Base-by-base conservation (phyloP, 176 grass and related monocot species). In the Zea luxurians region DNA sequence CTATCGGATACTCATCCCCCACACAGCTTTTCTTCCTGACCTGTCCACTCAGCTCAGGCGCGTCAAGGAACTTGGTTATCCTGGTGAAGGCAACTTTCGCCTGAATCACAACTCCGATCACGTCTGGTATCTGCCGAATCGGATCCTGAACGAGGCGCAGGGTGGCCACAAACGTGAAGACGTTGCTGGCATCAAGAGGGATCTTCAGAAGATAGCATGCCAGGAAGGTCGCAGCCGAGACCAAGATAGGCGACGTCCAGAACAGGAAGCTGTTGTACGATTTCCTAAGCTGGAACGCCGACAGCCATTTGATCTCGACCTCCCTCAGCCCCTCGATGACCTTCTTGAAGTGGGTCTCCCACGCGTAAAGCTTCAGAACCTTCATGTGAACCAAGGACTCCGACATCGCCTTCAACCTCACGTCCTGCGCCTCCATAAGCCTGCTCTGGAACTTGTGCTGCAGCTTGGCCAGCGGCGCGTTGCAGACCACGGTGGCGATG, bases 401-500 rank as follows among this genome's bases (percentile, higher is more conserved):
- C 1, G 92, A 83, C 76, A 98, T 84, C 12, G 92, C 89, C 76
- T 98, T 98, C 68, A 98, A 58, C 62, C 96, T 94, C 65, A 64
- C 59, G 79, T 98, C 96, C 84, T 98, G 92, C 62, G 96, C 80
- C 78, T 86, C 88, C 96, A 98, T 98, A 63, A 98, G 87, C 48
- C 49, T 84, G 41, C 58, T 92, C 86, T 98, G 95, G 89, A 85
- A 98, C 68, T 83, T 90, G 65, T 98, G 83, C 12, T 98, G 95
- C 44, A 98, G 84, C 63, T 90, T 98, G 16, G 89, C 91, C 80
- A 98, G 66, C 15, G 95, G 95, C 74, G 91, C 87, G 87, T 94
- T 98, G 67, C 82, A 86, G 35, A 85, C 16, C 63, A 97, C 95
- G 45, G 85, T 98, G 42, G 94, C 70, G 59, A 94, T 55, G 57